These are phyloP conservation scores for Epithele typhae DNA, from an alignment of 768 basidiomycete genomes.

Conservation along the genomic window DNA sequence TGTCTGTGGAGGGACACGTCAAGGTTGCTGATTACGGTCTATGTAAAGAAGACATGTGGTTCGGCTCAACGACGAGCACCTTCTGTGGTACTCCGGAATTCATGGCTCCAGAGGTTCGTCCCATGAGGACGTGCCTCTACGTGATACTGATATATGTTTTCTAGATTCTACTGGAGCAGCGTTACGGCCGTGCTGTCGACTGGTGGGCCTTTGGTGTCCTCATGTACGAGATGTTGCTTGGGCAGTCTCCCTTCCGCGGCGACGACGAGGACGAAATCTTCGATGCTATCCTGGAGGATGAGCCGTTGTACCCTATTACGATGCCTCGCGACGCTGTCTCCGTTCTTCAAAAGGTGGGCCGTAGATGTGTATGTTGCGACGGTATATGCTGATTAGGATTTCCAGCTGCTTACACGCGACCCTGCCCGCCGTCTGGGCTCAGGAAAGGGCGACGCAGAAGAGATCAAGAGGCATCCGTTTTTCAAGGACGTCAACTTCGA, in stretches of 20 bases:
- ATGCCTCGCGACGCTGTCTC: constrained; percentile 98
- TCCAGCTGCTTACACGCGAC: constrained; percentile 87
- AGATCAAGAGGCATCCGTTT: constrained; percentile 96
- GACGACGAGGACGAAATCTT: constrained; percentile 99
- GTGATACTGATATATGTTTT: neutral
- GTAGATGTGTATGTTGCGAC: too few species aligned
- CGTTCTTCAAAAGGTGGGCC: constrained; percentile 81
- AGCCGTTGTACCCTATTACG: constrained; percentile 96
- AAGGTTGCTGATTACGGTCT: constrained; percentile 99
- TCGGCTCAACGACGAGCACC: constrained; percentile 91
- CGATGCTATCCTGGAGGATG: constrained; percentile 97
- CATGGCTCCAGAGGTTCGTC: constrained; percentile 93
- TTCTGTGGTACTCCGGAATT: constrained; percentile 99
- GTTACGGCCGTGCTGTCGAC: constrained; percentile 97
- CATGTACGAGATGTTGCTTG: constrained; percentile 97
- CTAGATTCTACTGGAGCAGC: constrained; percentile 97
- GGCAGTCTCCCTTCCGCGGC: constrained; percentile 98
- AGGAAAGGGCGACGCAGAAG: constrained; percentile 88
- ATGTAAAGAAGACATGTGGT: constrained; percentile 99
- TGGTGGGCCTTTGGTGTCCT: constrained; percentile 99
- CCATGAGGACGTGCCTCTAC: constrained; percentile 1
- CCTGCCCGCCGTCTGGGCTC: constrained; percentile 88
- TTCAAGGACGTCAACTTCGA: constrained; percentile 98
- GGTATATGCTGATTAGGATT: neutral
- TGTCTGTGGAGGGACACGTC: constrained; percentile 96